These are phyloP conservation scores for Mucor ambiguus DNA, from an alignment of 371 early-diverging fungal species.

Conservation along the genomic window DNA sequence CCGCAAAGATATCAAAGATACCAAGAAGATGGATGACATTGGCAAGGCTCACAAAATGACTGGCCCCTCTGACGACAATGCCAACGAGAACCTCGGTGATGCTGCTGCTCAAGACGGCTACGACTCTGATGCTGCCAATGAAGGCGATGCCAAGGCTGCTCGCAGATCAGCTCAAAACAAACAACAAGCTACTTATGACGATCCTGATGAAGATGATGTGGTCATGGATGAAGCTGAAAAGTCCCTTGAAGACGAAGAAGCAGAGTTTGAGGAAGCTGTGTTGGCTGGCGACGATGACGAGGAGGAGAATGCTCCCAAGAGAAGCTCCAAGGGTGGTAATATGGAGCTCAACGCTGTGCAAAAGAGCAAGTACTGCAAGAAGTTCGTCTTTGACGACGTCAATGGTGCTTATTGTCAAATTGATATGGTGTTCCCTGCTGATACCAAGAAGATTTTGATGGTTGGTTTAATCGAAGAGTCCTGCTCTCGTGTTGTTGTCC, in stretches of 20 bases:
- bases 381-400: slow-evolving; percentile 70
- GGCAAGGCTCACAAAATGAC: slow-evolving; percentile 42
- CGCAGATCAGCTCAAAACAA: slow-evolving; percentile 58
- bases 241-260: slow-evolving; percentile 55
- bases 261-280: slow-evolving; percentile 55
- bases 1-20: slow-evolving; percentile 61
- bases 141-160: slow-evolving; percentile 73
- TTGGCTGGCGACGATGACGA: slow-evolving; percentile 58
- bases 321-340: slow-evolving; percentile 17
- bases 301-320: slow-evolving; percentile 57
- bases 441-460: slow-evolving; percentile 94
- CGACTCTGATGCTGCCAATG: slow-evolving; percentile 59
- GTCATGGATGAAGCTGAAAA: slow-evolving; percentile 60
- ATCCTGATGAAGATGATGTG: slow-evolving; percentile 59
- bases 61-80: slow-evolving; percentile 25
- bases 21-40: slow-evolving; percentile 51
- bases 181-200: slow-evolving; percentile 78
- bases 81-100: slow-evolving; percentile 59
- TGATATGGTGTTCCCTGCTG: slow-evolving; percentile 80
- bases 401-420: slow-evolving; percentile 83
- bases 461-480: slow-evolving; percentile 81
- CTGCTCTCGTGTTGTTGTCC: slow-evolving; percentile 71
- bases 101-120: slow-evolving; percentile 33
- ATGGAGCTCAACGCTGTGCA: slow-evolving; percentile 47
- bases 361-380: slow-evolving; percentile 62